Conservation (phyloP, 805 yeast species). For the Alloascoidea hylecoeti region DNA sequence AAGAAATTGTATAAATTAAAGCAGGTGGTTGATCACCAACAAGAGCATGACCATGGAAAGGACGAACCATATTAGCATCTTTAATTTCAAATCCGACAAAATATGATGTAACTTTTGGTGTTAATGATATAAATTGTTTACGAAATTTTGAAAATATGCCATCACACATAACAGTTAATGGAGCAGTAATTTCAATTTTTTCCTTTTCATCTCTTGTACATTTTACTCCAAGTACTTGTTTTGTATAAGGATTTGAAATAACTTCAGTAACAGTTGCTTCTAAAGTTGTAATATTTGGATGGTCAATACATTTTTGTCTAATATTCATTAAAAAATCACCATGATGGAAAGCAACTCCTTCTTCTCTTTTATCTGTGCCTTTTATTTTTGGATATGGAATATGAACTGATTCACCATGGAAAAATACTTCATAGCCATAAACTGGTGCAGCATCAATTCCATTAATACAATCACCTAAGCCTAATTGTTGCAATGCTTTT, state of each 20-base stretch:
- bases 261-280: constrained; percentile 76
- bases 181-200: constrained; percentile 34
- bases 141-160: constrained; percentile 93
- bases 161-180: constrained; percentile 70
- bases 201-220: constrained; percentile 24
- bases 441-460: constrained; percentile 67
- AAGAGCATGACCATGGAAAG: constrained; percentile 79
- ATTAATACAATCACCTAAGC: constrained; percentile 65
- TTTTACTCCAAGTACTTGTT: constrained; percentile 63
- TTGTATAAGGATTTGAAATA: constrained; percentile 34
- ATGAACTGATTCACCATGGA: constrained; percentile 36
- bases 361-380: constrained; percentile 4
- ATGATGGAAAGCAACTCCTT: constrained; percentile 82
- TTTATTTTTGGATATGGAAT: constrained; percentile 47
- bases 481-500: constrained; percentile 66
- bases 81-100: constrained; percentile 74
- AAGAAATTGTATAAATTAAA: constrained; percentile 74
- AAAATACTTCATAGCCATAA: constrained; percentile 71
- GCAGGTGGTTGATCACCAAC: constrained; percentile 82
- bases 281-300: constrained; percentile 56
- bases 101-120: constrained; percentile 65
- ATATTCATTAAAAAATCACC: constrained; percentile 76
- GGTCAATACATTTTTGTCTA: constrained; percentile 43
- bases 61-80: constrained; percentile 63
- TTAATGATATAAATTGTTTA: constrained; percentile 47